Evolutionary conservation across 768 basidiomycete genomes (phyloP), one percentile per base, ranked within the genome.

Genomic region (Rhizopogon vinicolor): DNA sequence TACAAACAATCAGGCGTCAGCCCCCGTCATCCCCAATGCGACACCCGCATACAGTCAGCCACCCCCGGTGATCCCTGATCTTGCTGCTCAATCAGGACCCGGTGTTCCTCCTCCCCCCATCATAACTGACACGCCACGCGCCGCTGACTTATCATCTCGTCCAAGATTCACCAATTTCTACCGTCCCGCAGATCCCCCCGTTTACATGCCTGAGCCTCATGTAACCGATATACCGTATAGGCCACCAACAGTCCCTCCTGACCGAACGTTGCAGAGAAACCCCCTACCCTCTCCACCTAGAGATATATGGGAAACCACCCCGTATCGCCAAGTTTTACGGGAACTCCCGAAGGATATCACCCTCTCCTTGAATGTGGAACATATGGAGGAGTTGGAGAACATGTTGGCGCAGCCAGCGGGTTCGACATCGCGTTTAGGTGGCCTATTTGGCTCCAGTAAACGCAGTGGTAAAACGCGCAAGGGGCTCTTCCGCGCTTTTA

Each of bases 241-340:
- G 12, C 52, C 56, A 7, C 59, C 56, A 19, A 50, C 56, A 7
- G 52, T 49, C 19, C 58, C 58, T 1, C 63, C 63, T 3, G 53
- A 52, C 19, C 13, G 41, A 13, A 39, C 61, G 14, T 44, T 42
- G 28, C 22, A 41, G 41, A 51, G 53, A 16, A 87, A 91, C 63
- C 87, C 86, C 5, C 80, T 90, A 8, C 89, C 89, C 0, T 56
- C 65, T 3, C 86, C 82, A 0, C 89, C 89, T 0, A 69, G 70
- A 31, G 82, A 89, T 62, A 53, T 89, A 7, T 86, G 84, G 66
- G 75, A 79, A 12, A 68, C 70, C 28, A 74, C 83, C 0, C 84
- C 84, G 0, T 87, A 87, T 65, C 77, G 78, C 51, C 68, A 72
- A 1, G 66, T 88, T 0, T 71, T 86, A 6, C 53, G 59, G 13